These are phyloP conservation scores for Heterobasidion parviporum DNA, from an alignment of 1,284 basidiomycete species.

Conservation along the genomic window DNA sequence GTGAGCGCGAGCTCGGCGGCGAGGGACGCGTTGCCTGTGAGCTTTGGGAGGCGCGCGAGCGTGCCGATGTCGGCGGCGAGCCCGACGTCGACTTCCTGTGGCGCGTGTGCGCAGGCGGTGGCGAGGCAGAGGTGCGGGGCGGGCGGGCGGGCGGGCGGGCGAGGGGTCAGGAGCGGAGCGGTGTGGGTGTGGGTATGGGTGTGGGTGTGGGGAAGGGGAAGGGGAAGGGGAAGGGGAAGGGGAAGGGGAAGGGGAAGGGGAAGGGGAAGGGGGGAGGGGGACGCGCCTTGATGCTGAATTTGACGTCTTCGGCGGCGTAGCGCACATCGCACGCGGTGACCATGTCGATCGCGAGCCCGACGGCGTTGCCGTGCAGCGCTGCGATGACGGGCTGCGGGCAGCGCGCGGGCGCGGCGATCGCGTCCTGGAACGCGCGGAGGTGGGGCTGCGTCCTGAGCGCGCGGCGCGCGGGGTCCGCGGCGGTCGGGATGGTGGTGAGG, in stretches of 20 bases:
- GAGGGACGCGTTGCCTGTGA: constrained; percentile 75
- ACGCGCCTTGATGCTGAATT: constrained; percentile 73
- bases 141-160: too few relatives aligned
- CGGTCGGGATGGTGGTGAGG: neutral
- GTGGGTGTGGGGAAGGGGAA: too few relatives aligned
- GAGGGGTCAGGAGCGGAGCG: too few relatives aligned
- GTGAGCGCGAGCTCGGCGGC: constrained; percentile 78
- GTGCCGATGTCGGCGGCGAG: constrained; percentile 90
- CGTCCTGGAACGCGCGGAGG: constrained; percentile 65
- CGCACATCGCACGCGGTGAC: constrained; percentile 79
- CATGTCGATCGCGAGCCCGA: constrained; percentile 77
- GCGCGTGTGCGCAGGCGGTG: neutral
- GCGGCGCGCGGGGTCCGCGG: constrained; percentile 42
- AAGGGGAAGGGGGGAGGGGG: too few relatives aligned
- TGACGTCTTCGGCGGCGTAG: constrained; percentile 54
- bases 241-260: too few relatives aligned
- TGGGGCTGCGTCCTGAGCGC: constrained; percentile 42
- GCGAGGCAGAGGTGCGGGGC: neutral
- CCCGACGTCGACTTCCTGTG: constrained; percentile 84
- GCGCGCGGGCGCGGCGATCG: constrained; percentile 63
- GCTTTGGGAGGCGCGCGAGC: constrained; percentile 78
- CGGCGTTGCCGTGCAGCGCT: constrained; percentile 70
- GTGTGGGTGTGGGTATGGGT: too few relatives aligned
- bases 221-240: too few relatives aligned
- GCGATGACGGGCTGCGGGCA: constrained; percentile 80